Evolutionary conservation across 768 basidiomycete genomes (phyloP).

Genomic region (Naematelia encephala): DNA sequence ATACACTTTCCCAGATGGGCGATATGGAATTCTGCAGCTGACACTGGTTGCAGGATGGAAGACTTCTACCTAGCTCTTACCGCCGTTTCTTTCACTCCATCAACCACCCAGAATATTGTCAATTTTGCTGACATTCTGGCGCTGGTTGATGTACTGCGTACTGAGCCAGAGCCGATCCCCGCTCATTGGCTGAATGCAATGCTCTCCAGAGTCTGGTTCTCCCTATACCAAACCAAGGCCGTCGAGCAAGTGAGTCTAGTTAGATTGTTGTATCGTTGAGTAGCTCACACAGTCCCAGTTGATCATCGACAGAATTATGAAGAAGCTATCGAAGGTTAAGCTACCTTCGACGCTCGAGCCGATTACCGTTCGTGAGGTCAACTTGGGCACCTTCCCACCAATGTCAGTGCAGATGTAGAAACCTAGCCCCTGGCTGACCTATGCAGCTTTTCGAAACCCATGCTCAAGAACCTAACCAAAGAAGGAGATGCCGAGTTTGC

Average conservation of each 20-base stretch:
- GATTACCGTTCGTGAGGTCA: conserved; percentile 80
- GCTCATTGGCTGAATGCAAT: conserved; percentile 97
- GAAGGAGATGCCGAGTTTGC: conserved; percentile 91
- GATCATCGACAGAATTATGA: conserved; percentile 84
- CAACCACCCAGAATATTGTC: conserved; percentile 62
- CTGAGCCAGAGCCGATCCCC: conserved; percentile 91
- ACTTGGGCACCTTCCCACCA: conserved; percentile 77
- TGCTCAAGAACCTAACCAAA: conserved; percentile 93
- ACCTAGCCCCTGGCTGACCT: conserved; percentile 5
- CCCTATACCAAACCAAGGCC: conserved; percentile 75
- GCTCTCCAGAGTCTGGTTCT: conserved; percentile 87
- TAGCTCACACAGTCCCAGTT: conserved; percentile 51
- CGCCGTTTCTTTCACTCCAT: conserved; percentile 56
- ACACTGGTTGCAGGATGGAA: conserved; percentile 67
- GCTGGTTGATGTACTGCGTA: conserved; percentile 79
- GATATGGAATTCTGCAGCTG: background rate
- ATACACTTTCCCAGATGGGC: background rate
- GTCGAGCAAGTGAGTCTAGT: conserved; percentile 59
- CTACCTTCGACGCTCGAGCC: conserved; percentile 80
- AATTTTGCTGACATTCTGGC: conserved; percentile 72
- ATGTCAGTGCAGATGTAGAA: conserved; percentile 26
- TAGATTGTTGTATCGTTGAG: background rate
- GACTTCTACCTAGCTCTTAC: conserved; percentile 70
- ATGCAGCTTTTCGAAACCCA: conserved; percentile 80
- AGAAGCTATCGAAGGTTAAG: conserved; percentile 88